Percentiles rank a stretch among this genome's conserved stretches.
phyloP scores from a whole-genome alignment of 805 yeast species.

The Cyberlindnera amylophila region DNA sequence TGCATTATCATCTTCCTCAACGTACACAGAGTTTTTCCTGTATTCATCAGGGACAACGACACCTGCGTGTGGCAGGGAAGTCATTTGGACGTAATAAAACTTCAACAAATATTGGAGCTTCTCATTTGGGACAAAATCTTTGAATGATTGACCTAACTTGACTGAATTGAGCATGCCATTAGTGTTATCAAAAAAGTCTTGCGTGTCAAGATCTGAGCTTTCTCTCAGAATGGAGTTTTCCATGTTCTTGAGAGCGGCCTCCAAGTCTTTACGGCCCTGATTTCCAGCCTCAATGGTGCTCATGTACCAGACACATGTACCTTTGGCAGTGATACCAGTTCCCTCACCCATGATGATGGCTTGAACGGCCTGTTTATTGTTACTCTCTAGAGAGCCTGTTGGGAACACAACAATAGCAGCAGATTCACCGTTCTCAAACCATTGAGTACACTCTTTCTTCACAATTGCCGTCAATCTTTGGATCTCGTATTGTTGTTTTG shows the following conservation, averaged over 20 bases:
- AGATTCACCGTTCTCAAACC: constrained; percentile 84
- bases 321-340: constrained; percentile 81
- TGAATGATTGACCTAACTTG: constrained; percentile 80
- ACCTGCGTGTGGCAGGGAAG: constrained; percentile 54
- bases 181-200: constrained; percentile 36
- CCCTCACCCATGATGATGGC: constrained; percentile 84
- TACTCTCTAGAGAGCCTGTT: constrained; percentile 63
- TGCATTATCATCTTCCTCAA: constrained; percentile 26
- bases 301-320: constrained; percentile 87
- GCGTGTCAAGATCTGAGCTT: constrained; percentile 43
- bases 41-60: constrained; percentile 42
- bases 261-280: constrained; percentile 73
- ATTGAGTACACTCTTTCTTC: constrained; percentile 80
- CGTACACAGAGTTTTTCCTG: constrained; percentile 30
- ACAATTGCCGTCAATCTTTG: constrained; percentile 81
- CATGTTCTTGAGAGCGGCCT: constrained; percentile 73
- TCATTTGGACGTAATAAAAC: constrained; percentile 56
- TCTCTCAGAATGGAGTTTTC: constrained; percentile 81
- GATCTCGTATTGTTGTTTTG: constrained; percentile 49
- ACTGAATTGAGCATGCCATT: constrained; percentile 75
- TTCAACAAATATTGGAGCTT: constrained; percentile 59
- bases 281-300: constrained; percentile 69
- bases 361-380: constrained; percentile 75
- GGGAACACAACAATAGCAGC: constrained; percentile 92
- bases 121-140: constrained; percentile 79